These are phyloP conservation scores for Neurospora discreta DNA, from an alignment of 495 filamentous ascomycete species.

Conservation along the genomic window DNA sequence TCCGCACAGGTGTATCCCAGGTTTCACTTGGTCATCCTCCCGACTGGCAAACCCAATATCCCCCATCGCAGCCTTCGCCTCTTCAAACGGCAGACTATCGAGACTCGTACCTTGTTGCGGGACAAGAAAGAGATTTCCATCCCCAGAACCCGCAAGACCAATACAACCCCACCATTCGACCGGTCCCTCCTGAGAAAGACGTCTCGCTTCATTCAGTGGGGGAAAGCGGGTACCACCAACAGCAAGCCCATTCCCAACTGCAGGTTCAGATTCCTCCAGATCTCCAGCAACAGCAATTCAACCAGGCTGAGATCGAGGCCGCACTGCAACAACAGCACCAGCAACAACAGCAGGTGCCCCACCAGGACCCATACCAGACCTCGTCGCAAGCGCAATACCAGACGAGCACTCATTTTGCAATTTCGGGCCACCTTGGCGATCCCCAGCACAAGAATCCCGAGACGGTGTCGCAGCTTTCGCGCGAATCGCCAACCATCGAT, in stretches of 20 bases:
- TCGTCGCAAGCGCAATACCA: slow-evolving; percentile 27
- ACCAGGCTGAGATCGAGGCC: slow-evolving; percentile 16
- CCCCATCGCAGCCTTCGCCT: slow-evolving; percentile 28
- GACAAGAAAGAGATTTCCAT: slow-evolving; percentile 28
- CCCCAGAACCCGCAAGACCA: slow-evolving; percentile 28
- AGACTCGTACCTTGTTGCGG: slow-evolving; percentile 21
- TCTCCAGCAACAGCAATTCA: slow-evolving; percentile 14
- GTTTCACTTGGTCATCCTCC: slow-evolving; percentile 22
- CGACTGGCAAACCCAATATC: slow-evolving; percentile 25
- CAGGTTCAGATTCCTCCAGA: slow-evolving; percentile 16
- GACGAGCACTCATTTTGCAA: slow-evolving; percentile 16
- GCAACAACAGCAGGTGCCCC: slow-evolving; percentile 19
- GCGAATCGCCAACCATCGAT: slow-evolving; percentile 43
- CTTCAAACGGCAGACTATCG: slow-evolving; percentile 33
- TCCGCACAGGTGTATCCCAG: slow-evolving; percentile 32
- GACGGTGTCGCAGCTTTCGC: slow-evolving; percentile 49
- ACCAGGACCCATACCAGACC: slow-evolving; percentile 24
- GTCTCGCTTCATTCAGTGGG: slow-evolving; percentile 30
- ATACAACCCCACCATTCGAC: slow-evolving; percentile 30
- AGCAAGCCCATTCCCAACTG: slow-evolving; percentile 28
- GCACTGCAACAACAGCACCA: slow-evolving; percentile 5
- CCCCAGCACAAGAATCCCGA: slow-evolving; percentile 39
- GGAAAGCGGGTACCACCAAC: slow-evolving; percentile 30
- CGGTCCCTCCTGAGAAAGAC: slow-evolving; percentile 25
- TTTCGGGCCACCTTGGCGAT: slow-evolving; percentile 27